A percentile compares a stretch with the other conserved stretches of the same genome.
Evolutionary conservation across 176 grass and related monocot species (phyloP).

Genomic region (Triticum monococcum): DNA sequence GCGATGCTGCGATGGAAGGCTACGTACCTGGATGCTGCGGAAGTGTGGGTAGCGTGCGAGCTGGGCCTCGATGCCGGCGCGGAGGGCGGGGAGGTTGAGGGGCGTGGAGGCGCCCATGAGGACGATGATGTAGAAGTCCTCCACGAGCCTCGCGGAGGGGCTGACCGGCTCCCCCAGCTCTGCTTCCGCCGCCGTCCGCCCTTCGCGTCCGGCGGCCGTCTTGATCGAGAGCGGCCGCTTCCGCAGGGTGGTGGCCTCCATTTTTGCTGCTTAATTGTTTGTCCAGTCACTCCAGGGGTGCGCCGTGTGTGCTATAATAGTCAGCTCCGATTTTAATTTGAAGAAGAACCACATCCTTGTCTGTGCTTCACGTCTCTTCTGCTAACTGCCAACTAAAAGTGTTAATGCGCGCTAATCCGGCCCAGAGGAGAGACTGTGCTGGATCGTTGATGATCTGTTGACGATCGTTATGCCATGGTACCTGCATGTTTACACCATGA

Average conservation of each 20-base stretch:
- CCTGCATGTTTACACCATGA: neutral
- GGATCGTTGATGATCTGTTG: neutral
- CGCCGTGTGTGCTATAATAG: neutral
- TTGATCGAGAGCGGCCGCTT: constrained; percentile 36
- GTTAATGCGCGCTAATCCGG: neutral
- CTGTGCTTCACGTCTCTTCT: neutral
- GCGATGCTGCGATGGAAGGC: neutral
- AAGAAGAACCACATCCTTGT: no score
- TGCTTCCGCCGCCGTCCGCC: neutral
- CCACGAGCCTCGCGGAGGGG: constrained; percentile 62
- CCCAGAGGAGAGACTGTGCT: neutral
- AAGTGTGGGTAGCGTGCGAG: constrained; percentile 75
- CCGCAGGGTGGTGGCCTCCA: constrained; percentile 23
- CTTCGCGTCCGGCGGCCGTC: neutral
- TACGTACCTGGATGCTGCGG: constrained; percentile 67
- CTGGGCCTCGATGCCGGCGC: constrained; percentile 61
- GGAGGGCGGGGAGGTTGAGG: constrained; percentile 40
- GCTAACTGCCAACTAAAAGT: neutral
- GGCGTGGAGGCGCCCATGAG: constrained; percentile 45
- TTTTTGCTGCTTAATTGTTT: neutral
- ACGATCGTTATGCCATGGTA: no score
- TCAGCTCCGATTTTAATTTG: neutral
- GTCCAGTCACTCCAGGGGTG: neutral
- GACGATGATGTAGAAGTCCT: constrained; percentile 72
- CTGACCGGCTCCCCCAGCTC: constrained; percentile 51